A percentile compares a stretch with the other conserved stretches of the same genome.
Evolutionary conservation across 2,329 filamentous ascomycete genomes (phyloP).

Genomic region (Metarhizium brunneum): DNA sequence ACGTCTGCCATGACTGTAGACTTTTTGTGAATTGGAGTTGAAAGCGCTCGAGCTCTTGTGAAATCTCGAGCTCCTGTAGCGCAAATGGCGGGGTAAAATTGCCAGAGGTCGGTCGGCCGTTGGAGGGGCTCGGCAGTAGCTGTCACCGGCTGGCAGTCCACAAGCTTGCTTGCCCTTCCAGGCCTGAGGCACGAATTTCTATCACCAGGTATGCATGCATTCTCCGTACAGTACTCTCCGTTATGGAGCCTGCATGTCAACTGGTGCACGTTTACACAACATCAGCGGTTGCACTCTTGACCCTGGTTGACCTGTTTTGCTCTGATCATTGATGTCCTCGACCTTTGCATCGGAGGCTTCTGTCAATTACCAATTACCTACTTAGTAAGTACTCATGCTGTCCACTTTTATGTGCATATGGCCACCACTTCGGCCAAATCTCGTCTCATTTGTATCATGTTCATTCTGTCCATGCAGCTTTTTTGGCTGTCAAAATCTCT

Average conservation of each 20-base stretch:
- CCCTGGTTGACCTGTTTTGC: no score
- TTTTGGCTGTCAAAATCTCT: background rate
- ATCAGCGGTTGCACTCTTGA: no score
- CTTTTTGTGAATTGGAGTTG: conserved; percentile 5
- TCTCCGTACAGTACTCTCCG: no score
- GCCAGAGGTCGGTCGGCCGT: background rate
- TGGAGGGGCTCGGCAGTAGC: conserved; percentile 5
- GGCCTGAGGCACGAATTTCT: conserved; percentile 2
- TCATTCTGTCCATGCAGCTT: no score
- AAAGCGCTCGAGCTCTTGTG: conserved; percentile 6
- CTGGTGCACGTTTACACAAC: no score
- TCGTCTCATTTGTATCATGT: background rate
- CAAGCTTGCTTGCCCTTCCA: background rate
- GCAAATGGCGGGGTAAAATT: conserved; percentile 26
- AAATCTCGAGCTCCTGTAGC: conserved; percentile 17
- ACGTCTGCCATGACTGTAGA: conserved; percentile 42
- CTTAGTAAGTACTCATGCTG: no score
- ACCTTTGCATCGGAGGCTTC: no score
- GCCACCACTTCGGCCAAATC: background rate
- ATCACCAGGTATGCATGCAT: no score
- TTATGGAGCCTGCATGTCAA: no score
- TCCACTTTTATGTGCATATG: background rate
- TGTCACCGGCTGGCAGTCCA: background rate
- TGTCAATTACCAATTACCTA: no score
- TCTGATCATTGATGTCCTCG: no score